Conservation (phyloP, 345 rosid species). For the Citrus inodora region DNA sequence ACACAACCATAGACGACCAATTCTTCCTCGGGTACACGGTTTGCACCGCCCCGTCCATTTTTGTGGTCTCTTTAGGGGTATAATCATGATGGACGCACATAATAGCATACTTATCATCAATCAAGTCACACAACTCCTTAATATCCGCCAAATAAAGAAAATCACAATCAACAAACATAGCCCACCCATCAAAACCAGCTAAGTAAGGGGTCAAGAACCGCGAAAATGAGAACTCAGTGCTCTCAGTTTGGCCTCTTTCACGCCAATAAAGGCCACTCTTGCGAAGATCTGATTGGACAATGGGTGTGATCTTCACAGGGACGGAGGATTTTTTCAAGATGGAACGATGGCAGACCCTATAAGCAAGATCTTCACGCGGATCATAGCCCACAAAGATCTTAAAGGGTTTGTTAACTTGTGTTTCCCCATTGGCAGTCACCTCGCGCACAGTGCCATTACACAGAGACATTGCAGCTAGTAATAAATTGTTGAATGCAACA, state of each 20-base stretch:
- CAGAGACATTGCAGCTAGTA: constrained; percentile 25
- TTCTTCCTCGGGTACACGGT: constrained; percentile 96
- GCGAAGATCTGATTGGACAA: constrained; percentile 79
- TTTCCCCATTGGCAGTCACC: constrained; percentile 17
- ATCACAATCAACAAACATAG: constrained; percentile 95
- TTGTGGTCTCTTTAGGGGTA: constrained; percentile 80
- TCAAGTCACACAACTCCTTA: constrained; percentile 66
- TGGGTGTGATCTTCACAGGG: constrained; percentile 77
- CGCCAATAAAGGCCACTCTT: constrained; percentile 76
- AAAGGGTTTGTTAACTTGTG: constrained; percentile 34
- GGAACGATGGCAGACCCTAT: constrained; percentile 76
- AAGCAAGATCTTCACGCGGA: constrained; percentile 83
- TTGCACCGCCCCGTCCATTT: constrained; percentile 97
- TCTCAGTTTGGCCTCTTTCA: constrained; percentile 72
- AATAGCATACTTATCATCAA: constrained; percentile 80
- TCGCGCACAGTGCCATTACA: constrained; percentile 26
- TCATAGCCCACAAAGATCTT: constrained; percentile 94
- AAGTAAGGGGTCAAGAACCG: constrained; percentile 88
- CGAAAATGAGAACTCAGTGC: constrained; percentile 94
- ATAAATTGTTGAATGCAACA: neutral
- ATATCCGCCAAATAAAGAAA: constrained; percentile 86
- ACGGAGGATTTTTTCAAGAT: constrained; percentile 70
- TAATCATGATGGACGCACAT: constrained; percentile 99
- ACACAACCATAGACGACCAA: constrained; percentile 98
- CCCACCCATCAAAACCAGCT: constrained; percentile 87